These are phyloP conservation scores for Fraxinus xanthoxyloides DNA, from an alignment of 305 asterid species.

Conservation along the genomic window DNA sequence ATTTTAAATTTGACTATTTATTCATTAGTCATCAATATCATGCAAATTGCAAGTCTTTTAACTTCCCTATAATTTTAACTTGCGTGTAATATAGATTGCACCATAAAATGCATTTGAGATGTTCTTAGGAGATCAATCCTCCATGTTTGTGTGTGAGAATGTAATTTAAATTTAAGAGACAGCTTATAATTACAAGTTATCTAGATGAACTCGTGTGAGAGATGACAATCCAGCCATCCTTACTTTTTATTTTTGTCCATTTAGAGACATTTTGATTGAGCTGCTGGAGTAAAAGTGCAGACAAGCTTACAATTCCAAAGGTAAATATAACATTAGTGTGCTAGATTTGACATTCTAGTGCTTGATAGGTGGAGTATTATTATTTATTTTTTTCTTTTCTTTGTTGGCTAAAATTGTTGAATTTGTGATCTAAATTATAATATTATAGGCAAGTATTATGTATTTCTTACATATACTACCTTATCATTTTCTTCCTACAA, in stretches of 20 bases:
- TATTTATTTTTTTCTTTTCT: neutral
- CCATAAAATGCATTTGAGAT: neutral
- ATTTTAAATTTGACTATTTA: neutral
- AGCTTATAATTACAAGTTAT: constrained; percentile 37
- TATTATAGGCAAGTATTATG: neutral
- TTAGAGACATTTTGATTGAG: constrained; percentile 40
- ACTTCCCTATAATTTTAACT: neutral
- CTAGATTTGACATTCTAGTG: neutral
- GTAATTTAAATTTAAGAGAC: constrained; percentile 13
- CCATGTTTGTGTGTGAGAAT: neutral
- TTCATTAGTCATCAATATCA: neutral
- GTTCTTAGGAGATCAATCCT: neutral
- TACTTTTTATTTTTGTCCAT: constrained; percentile 36
- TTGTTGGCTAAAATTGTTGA: neutral
- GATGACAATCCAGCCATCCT: constrained; percentile 33
- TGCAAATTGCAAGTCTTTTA: neutral
- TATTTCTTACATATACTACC: neutral
- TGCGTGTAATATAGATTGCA: neutral
- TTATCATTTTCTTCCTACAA: neutral
- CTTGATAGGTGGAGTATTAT: neutral
- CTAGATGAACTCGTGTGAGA: constrained; percentile 69
- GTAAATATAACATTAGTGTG: neutral
- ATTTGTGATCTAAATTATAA: neutral
- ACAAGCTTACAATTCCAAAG: constrained; percentile 20
- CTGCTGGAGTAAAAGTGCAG: constrained; percentile 37